A percentile compares a stretch with the other conserved stretches of the same genome.
Conservation (phyloP, 139 green algal species). For the Auxenochlorella protothecoides region DNA sequence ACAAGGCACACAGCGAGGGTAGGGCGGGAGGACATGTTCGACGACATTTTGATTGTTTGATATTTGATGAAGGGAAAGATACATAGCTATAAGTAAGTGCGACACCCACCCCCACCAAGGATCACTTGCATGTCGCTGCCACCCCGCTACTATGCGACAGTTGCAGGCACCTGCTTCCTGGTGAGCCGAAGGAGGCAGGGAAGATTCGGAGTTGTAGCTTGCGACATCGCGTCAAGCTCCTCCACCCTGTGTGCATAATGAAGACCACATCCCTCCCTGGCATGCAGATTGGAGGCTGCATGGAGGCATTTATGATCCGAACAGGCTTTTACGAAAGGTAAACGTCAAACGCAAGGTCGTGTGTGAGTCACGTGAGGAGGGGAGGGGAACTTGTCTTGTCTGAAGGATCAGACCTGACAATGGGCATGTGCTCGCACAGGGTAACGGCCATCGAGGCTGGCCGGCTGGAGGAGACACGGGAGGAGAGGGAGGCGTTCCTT, state of each 20-base stretch:
- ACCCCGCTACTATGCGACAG: constrained; percentile 28
- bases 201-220: background rate
- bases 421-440: constrained; percentile 4
- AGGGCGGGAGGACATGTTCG: background rate
- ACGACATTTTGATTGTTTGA: background rate
- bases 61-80: background rate
- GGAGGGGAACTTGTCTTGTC: background rate
- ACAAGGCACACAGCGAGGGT: background rate
- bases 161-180: constrained; percentile 31
- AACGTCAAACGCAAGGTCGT: too few relatives aligned
- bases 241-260: background rate
- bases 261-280: constrained; percentile 15
- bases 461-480: constrained; percentile 30
- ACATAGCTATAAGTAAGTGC: background rate
- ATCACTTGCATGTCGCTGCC: constrained; percentile 8
- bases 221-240: background rate
- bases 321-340: constrained; percentile 81
- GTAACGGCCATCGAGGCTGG: constrained; percentile 46
- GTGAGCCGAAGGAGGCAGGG: background rate
- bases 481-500: constrained; percentile 37
- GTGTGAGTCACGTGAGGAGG: background rate
- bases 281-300: constrained; percentile 48
- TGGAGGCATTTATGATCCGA: constrained; percentile 88
- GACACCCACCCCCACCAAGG: too few relatives aligned
- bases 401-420: background rate